These are phyloP conservation scores for Anaeramoeba flamelloides DNA, from an alignment of 78 protist genomes.

Conservation along the genomic window DNA sequence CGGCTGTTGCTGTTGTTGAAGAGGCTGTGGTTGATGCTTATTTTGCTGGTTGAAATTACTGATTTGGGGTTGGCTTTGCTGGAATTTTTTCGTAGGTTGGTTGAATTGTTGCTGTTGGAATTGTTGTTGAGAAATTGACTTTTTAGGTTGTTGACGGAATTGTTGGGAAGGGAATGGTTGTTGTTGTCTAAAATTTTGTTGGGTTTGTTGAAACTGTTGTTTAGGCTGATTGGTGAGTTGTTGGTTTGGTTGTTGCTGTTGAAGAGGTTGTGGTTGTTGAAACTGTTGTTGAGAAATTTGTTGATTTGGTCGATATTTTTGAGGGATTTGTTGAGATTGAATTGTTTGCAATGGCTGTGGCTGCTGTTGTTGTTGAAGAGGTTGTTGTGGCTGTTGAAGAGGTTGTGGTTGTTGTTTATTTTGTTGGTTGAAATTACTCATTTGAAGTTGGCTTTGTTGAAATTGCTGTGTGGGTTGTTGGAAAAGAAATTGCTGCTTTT, in stretches of 20 bases:
- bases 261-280: background rate
- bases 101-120: no score
- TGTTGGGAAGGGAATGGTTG: no score
- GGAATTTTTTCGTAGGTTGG: background rate
- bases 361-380: background rate
- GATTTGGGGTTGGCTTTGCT: background rate
- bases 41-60: background rate
- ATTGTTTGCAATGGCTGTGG: background rate
- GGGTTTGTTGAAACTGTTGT: background rate
- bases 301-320: background rate
- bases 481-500: no score
- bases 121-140: no score
- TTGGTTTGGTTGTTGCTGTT: background rate
- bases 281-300: background rate
- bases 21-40: background rate
- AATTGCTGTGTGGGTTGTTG: background rate
- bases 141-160: no score
- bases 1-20: background rate
- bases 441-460: background rate
- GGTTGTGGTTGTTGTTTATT: background rate
- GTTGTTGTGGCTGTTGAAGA: background rate
- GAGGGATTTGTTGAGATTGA: background rate
- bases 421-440: background rate
- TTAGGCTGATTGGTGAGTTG: background rate
- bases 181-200: background rate